Evolutionary conservation across 495 filamentous ascomycete species (phyloP).

Genomic region (Penicillium coffeae): DNA sequence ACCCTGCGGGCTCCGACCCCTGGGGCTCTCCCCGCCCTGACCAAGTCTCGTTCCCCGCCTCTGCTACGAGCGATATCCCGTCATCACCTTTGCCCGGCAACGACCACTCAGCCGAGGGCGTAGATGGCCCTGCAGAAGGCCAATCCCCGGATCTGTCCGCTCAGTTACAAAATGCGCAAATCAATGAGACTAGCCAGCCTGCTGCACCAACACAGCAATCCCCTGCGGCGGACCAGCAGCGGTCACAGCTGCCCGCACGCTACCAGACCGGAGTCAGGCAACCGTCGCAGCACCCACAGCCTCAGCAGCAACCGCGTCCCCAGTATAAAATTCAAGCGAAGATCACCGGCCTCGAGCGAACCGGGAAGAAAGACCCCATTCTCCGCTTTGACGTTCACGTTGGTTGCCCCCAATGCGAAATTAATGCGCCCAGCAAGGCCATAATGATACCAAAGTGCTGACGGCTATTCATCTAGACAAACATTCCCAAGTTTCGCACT

Average conservation of each 20-base stretch:
- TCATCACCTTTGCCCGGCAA: slow-evolving; percentile 50
- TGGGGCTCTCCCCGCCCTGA: slow-evolving; percentile 75
- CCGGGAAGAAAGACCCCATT: slow-evolving; percentile 92
- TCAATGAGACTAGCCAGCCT: slow-evolving; percentile 36
- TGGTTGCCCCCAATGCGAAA: slow-evolving; percentile 28
- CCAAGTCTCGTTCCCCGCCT: slow-evolving; percentile 50
- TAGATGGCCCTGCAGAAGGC: slow-evolving; percentile 16
- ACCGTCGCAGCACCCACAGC: slow-evolving; percentile 42
- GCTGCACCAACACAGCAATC: slow-evolving; percentile 37
- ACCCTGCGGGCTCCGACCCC: slow-evolving; percentile 65
- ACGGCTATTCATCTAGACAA: slow-evolving; percentile 58
- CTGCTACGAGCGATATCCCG: slow-evolving; percentile 48
- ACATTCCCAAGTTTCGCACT: slow-evolving; percentile 93
- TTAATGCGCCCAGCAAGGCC: neutral
- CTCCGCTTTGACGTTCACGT: slow-evolving; percentile 97
- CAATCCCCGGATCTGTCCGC: slow-evolving; percentile 42
- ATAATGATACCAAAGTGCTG: neutral
- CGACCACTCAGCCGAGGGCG: slow-evolving; percentile 41
- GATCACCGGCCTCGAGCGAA: slow-evolving; percentile 87
- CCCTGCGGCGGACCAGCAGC: slow-evolving; percentile 42
- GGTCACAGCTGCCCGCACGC: slow-evolving; percentile 44
- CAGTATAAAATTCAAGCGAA: slow-evolving; percentile 88
- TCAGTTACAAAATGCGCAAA: slow-evolving; percentile 40
- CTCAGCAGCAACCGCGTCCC: slow-evolving; percentile 15
- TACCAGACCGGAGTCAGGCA: slow-evolving; percentile 45